phyloP scores from a whole-genome alignment of 129 eudicot genomes.

The Erigeron canadensis region DNA sequence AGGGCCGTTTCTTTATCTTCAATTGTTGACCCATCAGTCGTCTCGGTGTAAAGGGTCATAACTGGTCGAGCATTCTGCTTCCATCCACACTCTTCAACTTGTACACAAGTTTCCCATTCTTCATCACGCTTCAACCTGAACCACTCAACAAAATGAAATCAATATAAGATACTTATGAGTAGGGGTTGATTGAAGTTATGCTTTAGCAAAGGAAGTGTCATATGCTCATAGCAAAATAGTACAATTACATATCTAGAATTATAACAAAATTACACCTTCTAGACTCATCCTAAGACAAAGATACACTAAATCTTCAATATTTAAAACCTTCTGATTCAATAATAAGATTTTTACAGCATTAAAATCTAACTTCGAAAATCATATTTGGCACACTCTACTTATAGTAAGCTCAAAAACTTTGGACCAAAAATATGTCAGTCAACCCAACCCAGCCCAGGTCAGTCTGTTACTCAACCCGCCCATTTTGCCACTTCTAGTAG shows the following conservation, averaged over 20 bases:
- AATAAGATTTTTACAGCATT: not conserved
- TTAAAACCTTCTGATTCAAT: too few species aligned
- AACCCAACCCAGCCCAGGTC: not conserved
- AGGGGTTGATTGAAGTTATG: not conserved
- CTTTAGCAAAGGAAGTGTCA: not conserved
- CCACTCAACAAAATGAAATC: not conserved
- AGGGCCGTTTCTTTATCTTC: slow-evolving; percentile 72
- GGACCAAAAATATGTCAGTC: not conserved
- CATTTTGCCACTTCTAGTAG: not conserved
- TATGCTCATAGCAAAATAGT: too few species aligned
- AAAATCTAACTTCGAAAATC: not conserved
- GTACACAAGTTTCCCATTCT: slow-evolving; percentile 81
- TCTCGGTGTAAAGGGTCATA: slow-evolving; percentile 76
- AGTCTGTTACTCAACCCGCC: slow-evolving; percentile 2
- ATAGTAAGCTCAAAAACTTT: not conserved
- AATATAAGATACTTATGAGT: not conserved
- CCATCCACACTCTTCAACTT: slow-evolving; percentile 69
- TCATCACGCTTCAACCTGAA: slow-evolving; percentile 55
- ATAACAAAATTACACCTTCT: too few species aligned
- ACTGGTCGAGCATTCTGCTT: slow-evolving; percentile 84
- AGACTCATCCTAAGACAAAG: too few species aligned
- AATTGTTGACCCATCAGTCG: slow-evolving; percentile 84
- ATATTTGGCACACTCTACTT: not conserved
- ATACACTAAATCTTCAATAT: too few species aligned
- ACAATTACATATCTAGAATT: too few species aligned